Evolutionary conservation across 768 basidiomycete species (phyloP).

Genomic region (Naganishia friedmannii): DNA sequence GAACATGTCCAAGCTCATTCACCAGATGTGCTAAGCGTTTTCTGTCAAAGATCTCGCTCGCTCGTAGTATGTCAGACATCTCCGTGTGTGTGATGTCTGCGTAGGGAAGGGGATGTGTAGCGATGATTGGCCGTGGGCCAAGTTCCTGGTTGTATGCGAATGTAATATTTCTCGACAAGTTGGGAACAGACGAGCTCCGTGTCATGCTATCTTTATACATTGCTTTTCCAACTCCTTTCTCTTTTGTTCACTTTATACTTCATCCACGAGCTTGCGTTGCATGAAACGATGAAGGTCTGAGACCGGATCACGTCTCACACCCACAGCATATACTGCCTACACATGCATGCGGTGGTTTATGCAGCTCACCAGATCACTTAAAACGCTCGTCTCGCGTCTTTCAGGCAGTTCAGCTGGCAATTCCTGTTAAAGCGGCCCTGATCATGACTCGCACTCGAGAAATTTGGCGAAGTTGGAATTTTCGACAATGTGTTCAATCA

Average conservation of each 20-base stretch:
- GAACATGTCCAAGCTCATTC: conserved; percentile 96
- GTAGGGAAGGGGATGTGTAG: neutral
- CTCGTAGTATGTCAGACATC: neutral
- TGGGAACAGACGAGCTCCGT: neutral
- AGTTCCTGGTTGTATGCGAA: conserved; percentile 1
- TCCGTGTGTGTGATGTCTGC: neutral
- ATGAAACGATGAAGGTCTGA: neutral
- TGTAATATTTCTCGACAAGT: neutral
- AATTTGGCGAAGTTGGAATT: too few species aligned
- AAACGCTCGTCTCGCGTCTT: too few species aligned
- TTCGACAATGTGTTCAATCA: too few species aligned
- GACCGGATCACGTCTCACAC: neutral
- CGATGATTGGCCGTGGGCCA: neutral
- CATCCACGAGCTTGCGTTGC: neutral
- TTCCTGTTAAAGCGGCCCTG: too few species aligned
- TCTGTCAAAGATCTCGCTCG: neutral
- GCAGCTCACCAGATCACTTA: too few species aligned
- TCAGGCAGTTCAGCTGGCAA: too few species aligned
- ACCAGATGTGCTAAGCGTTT: conserved; percentile 54
- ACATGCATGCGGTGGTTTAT: too few species aligned
- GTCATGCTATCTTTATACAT: conserved; percentile 16
- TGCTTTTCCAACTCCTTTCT: neutral
- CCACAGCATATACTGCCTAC: too few species aligned
- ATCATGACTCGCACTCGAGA: too few species aligned
- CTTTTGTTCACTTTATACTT: neutral